Evolutionary conservation across 1,284 basidiomycete species (phyloP).

Genomic region (Apiotrichum gamsii): DNA sequence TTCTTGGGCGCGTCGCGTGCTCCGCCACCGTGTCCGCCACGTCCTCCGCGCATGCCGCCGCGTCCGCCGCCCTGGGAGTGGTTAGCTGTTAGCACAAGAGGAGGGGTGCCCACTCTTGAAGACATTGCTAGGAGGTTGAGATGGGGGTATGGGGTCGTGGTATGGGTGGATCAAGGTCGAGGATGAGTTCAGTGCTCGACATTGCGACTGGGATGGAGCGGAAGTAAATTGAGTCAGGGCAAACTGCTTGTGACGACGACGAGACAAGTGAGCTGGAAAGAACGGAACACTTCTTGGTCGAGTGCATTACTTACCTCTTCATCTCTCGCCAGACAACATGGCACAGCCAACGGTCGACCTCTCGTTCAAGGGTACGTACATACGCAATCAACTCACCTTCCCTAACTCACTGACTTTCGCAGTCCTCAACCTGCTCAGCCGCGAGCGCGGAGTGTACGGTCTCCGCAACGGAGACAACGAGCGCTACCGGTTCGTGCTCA

Average conservation of each 20-base stretch:
- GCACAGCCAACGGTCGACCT: constrained; percentile 17
- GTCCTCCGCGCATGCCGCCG: constrained; percentile 30
- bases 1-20: constrained; percentile 66
- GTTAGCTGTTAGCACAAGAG: no score
- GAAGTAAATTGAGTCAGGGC: not conserved
- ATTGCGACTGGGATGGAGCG: not conserved
- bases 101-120: constrained; percentile 12
- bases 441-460: constrained; percentile 81
- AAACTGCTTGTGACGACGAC: not conserved
- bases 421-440: constrained; percentile 55
- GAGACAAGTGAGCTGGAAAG: no score
- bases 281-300: not conserved
- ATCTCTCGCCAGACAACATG: constrained; percentile 1
- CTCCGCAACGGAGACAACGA: constrained; percentile 80
- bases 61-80: constrained; percentile 19
- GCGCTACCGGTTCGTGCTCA: constrained; percentile 63
- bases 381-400: no score
- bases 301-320: not conserved
- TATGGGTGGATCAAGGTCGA: not conserved
- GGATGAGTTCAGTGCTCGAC: not conserved
- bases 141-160: not conserved
- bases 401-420: constrained; percentile 10
- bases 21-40: constrained; percentile 34
- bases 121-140: constrained; percentile 14
- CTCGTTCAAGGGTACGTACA: constrained; percentile 34